phyloP scores from a whole-genome alignment of 495 filamentous ascomycete species.

The Achaetomiella virescens region DNA sequence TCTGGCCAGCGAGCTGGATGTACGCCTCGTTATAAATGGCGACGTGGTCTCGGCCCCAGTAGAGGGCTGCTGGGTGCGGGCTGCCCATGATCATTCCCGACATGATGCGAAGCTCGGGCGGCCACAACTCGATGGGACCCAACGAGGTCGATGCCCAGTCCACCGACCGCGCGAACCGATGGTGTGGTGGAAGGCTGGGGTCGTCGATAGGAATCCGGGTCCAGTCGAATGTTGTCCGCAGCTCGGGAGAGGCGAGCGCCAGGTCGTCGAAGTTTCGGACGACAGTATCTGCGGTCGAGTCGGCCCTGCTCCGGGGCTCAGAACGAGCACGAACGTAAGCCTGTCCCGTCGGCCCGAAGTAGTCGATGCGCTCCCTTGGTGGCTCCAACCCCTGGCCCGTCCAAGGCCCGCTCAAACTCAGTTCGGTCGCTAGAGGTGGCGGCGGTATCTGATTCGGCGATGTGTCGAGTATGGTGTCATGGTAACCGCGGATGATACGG shows the following conservation, averaged over 20 bases:
- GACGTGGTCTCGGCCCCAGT: conserved; percentile 60
- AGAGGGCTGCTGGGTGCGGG: conserved; percentile 66
- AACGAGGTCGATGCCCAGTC: conserved; percentile 61
- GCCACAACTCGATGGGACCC: conserved; percentile 61
- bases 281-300: conserved; percentile 15
- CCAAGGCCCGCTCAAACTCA: conserved; percentile 22
- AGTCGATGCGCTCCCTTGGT: conserved; percentile 30
- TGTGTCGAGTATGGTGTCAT: conserved; percentile 22
- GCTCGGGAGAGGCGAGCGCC: conserved; percentile 20
- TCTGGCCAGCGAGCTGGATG: conserved; percentile 58
- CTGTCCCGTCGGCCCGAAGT: conserved; percentile 32
- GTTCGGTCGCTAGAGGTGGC: conserved; percentile 21
- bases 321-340: conserved; percentile 16
- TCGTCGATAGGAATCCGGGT: conserved; percentile 54
- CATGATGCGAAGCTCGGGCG: conserved; percentile 55
- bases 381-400: conserved; percentile 20
- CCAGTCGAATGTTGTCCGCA: conserved; percentile 57
- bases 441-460: conserved; percentile 35
- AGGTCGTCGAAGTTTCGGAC: conserved; percentile 25
- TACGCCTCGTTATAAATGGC: conserved; percentile 73
- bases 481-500: conserved; percentile 52
- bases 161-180: conserved; percentile 57
- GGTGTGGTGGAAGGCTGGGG: conserved; percentile 52
- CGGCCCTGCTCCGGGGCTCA: conserved; percentile 20
- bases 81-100: conserved; percentile 64